Percentiles rank a stretch among this genome's conserved stretches.
Evolutionary conservation across 805 yeast species (phyloP).

Genomic region (Kazachstania psychrophila): DNA sequence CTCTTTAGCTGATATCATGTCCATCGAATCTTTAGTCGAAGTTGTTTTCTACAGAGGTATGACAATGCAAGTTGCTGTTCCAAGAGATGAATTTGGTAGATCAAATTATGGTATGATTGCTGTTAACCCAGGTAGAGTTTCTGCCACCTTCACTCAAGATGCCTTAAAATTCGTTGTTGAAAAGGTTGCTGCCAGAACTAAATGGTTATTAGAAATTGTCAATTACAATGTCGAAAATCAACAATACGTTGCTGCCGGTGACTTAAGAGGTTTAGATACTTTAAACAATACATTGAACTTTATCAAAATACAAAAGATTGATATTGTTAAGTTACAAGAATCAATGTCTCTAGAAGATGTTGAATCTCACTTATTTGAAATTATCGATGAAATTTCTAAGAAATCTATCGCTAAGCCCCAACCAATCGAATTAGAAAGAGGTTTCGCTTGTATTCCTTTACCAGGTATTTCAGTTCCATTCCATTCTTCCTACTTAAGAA

Average conservation of each 20-base stretch:
- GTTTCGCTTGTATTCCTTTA: constrained; percentile 95
- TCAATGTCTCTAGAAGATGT: constrained; percentile 80
- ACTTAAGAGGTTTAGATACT: constrained; percentile 87
- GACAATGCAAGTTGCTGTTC: constrained; percentile 99
- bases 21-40: constrained; percentile 92
- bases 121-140: constrained; percentile 90
- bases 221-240: constrained; percentile 97
- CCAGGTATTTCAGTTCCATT: constrained; percentile 99
- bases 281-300: constrained; percentile 88
- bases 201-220: constrained; percentile 95
- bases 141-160: constrained; percentile 80
- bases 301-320: constrained; percentile 88
- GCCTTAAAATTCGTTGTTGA: constrained; percentile 92
- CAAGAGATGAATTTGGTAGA: constrained; percentile 90
- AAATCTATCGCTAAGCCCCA: constrained; percentile 82
- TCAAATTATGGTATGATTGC: constrained; percentile 99
- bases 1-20: constrained; percentile 96
- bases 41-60: constrained; percentile 99
- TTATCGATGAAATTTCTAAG: constrained; percentile 75
- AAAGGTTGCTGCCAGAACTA: constrained; percentile 71
- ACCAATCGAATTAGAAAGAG: constrained; percentile 95
- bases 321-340: constrained; percentile 78
- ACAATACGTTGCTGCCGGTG: constrained; percentile 99
- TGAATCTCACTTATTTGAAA: constrained; percentile 78
- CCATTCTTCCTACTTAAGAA: constrained; percentile 97